These are phyloP conservation scores for Vanrija sp. DNA, from an alignment of 1,284 basidiomycete species.

Conservation along the genomic window DNA sequence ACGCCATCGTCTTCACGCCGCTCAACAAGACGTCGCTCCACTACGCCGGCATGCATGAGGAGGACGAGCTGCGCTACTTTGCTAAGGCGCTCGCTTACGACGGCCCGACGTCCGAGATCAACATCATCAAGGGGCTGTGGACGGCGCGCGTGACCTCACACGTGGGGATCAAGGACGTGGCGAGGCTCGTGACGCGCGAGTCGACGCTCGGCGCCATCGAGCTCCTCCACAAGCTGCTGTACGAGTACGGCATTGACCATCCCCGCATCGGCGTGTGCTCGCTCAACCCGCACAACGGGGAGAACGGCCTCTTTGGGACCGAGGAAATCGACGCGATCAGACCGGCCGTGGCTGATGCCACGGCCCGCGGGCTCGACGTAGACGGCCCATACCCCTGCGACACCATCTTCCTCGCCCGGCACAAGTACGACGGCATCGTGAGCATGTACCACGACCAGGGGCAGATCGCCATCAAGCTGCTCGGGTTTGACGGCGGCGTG, in stretches of 20 bases:
- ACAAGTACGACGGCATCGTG: conserved; percentile 11
- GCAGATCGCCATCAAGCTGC: conserved; percentile 10
- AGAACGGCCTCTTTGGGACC: conserved; percentile 8
- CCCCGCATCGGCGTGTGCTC: conserved; percentile 7
- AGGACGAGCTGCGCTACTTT: conserved; percentile 11
- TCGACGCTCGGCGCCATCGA: not conserved
- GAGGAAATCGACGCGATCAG: conserved; percentile 7
- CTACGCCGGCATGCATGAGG: conserved; percentile 10
- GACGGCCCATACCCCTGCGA: conserved; percentile 7
- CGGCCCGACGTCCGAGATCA: conserved; percentile 6
- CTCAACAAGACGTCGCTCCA: conserved; percentile 10
- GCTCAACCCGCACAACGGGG: conserved; percentile 9
- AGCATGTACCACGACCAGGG: conserved; percentile 13
- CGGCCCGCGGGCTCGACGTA: not conserved
- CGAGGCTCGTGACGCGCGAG: not conserved
- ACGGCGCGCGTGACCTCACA: conserved; percentile 8
- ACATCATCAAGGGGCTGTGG: conserved; percentile 8
- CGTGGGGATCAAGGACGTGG: conserved; percentile 8
- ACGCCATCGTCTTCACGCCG: conserved; percentile 7
- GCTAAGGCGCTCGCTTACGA: not conserved
- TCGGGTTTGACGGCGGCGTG: conserved; percentile 10
- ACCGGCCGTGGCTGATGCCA: not conserved
- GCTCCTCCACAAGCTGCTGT: conserved; percentile 2
- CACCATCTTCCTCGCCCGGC: conserved; percentile 4
- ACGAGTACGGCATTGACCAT: not conserved